A percentile compares a stretch with the other conserved stretches of the same genome.
phyloP scores from a whole-genome alignment of 2,329 filamentous ascomycete species.

The Fusarium oligoseptatum region DNA sequence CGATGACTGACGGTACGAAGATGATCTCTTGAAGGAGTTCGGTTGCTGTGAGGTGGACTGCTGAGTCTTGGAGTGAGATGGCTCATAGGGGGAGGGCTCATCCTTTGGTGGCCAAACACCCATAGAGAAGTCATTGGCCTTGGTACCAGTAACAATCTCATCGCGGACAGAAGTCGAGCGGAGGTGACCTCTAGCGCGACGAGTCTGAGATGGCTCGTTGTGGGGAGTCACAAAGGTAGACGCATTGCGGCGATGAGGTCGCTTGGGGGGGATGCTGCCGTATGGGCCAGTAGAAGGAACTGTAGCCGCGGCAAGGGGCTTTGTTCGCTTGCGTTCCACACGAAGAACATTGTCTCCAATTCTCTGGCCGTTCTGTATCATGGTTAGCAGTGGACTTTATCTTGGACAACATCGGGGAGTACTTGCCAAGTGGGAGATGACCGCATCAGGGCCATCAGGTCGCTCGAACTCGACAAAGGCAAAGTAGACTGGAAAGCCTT shows the following conservation, averaged over 20 bases:
- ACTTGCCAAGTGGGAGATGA: conserved; percentile 55
- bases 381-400: conserved; percentile 1
- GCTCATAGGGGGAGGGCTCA: neutral
- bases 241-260: conserved; percentile 14
- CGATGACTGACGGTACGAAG: neutral
- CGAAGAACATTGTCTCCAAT: conserved; percentile 52
- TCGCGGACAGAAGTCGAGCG: neutral
- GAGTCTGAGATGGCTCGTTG: neutral
- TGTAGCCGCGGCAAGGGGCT: conserved; percentile 3
- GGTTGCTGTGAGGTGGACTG: neutral
- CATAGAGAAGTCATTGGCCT: neutral
- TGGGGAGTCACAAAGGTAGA: neutral
- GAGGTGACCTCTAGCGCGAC: neutral
- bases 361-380: conserved; percentile 49
- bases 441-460: conserved; percentile 53
- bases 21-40: neutral
- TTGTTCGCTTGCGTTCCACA: conserved; percentile 55
- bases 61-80: neutral
- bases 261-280: neutral
- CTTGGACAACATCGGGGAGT: neutral
- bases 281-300: neutral
- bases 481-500: conserved; percentile 45
- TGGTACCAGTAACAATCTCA: neutral
- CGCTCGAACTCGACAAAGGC: conserved; percentile 58
- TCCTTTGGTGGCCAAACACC: neutral